These are phyloP conservation scores for Oryza meyeriana DNA, from an alignment of 176 grass and related monocot genomes.

Conservation along the genomic window DNA sequence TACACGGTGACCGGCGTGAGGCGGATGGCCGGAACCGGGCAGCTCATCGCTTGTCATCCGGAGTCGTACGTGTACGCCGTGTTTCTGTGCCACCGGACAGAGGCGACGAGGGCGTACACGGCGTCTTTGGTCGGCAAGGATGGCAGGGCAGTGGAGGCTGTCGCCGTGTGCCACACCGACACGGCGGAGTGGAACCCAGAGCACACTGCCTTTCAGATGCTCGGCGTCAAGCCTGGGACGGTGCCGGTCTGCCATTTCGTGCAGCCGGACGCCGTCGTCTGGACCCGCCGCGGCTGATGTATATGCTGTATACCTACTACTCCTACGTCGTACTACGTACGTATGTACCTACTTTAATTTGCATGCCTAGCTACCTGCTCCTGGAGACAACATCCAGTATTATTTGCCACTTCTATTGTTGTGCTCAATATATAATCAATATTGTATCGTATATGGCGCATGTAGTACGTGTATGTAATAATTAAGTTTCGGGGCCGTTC, in stretches of 20 bases:
- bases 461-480: too few relatives aligned
- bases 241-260: conserved; percentile 27
- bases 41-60: conserved; percentile 5
- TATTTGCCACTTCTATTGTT: too few relatives aligned
- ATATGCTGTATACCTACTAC: too few relatives aligned
- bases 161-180: conserved; percentile 28
- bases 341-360: too few relatives aligned
- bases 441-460: too few relatives aligned
- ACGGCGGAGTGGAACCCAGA: conserved; percentile 19
- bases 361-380: not conserved
- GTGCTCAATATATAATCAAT: too few relatives aligned
- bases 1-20: not conserved
- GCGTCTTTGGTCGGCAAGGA: conserved; percentile 6
- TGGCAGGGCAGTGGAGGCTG: not conserved
- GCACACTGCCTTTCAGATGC: conserved; percentile 25
- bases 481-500: too few relatives aligned
- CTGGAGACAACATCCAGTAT: too few relatives aligned
- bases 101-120: not conserved
- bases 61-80: conserved; percentile 18
- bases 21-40: not conserved
- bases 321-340: too few relatives aligned
- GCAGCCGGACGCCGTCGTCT: conserved; percentile 15
- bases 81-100: conserved; percentile 23
- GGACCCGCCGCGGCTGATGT: conserved; percentile 22
- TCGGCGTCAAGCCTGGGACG: conserved; percentile 28